Base-by-base conservation (phyloP, 371 early-diverging fungal species). In the Actinomucor elegans region DNA sequence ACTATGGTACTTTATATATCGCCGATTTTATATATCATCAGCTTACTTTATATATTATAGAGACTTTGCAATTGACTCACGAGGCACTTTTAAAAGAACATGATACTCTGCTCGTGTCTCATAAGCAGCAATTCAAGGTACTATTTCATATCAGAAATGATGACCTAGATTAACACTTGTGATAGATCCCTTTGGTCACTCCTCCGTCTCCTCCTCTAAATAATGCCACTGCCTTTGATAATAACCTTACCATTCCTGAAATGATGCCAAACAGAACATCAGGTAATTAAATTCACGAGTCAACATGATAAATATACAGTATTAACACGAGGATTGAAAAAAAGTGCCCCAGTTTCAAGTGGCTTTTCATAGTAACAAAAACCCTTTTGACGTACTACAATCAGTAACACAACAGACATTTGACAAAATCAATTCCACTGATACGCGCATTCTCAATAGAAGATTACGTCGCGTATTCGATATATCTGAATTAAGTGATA, bases 401-500 rank as follows among this genome's bases (percentile, higher is more conserved):
- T 37, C 48, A 5, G 55, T 67, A 20, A 62, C 63, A 21, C 48
- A 59, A 24, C 64, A 72, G 26, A 54, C 56, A 2, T 49, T 77
- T 31, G 77, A 83, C 48, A 73, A 81, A 5, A 48, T 83, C n/a
- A 59, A 69, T 20, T 71, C 72, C 1, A 80, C 84, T 0, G 83
- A 84, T 32, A 77, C 80, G 1, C 66, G 84, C 23, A 75, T 82
- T 9, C 43, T 85, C 27, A 87, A 84, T 36, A 71, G 86, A 9
- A 67, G 81, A 24, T 65, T 85, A 9, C 61, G 64, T 21, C 64
- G 85, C 14, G 72, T 77, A 1, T 87, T 90, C 66, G 87, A 90
- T 56, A 78, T 90, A 45, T 65, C 80, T 3, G 87, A 87, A 28
- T 71, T 90, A 11, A 82, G 84, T n/a, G 73, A 77, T 23, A 74